Conservation (phyloP, 108 stramenopile species). For the Skeletonema marinoi region DNA sequence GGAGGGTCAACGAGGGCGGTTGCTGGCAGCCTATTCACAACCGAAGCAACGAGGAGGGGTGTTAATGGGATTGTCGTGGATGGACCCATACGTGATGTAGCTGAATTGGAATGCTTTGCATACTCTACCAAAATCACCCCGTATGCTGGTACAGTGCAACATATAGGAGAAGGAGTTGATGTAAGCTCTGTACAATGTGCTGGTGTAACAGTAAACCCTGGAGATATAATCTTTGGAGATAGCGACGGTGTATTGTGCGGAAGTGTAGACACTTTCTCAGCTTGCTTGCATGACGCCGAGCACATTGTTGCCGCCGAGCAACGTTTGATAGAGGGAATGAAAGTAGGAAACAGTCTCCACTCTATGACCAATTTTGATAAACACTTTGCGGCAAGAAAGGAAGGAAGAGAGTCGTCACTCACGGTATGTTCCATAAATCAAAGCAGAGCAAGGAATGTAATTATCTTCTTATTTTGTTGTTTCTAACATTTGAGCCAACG, state of each 20-base stretch:
- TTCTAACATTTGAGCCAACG: too few relatives aligned
- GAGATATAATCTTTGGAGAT: conserved; percentile 58
- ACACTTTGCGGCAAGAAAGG: conserved; percentile 26
- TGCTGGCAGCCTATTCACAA: conserved; percentile 51
- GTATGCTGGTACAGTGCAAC: conserved; percentile 55
- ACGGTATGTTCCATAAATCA: not conserved
- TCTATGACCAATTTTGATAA: conserved; percentile 47
- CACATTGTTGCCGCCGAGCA: conserved; percentile 35
- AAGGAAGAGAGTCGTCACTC: conserved; percentile 37
- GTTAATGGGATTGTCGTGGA: conserved; percentile 55
- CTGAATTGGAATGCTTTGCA: conserved; percentile 20
- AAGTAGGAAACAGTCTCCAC: conserved; percentile 30
- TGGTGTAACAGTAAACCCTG: conserved; percentile 50
- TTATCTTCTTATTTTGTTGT: not conserved
- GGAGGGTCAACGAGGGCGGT: conserved; percentile 53
- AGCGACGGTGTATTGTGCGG: conserved; percentile 41
- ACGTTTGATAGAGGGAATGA: conserved; percentile 34
- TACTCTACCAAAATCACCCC: conserved; percentile 47
- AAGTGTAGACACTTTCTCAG: conserved; percentile 18
- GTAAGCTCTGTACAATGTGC: conserved; percentile 41
- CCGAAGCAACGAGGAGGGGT: conserved; percentile 47
- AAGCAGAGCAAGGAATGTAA: not conserved
- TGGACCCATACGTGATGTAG: conserved; percentile 56
- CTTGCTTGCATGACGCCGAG: conserved; percentile 36
- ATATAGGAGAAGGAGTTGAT: conserved; percentile 47